Base-by-base conservation (phyloP, 176 grass and related monocot genomes). In the Aegilops umbellulata region DNA sequence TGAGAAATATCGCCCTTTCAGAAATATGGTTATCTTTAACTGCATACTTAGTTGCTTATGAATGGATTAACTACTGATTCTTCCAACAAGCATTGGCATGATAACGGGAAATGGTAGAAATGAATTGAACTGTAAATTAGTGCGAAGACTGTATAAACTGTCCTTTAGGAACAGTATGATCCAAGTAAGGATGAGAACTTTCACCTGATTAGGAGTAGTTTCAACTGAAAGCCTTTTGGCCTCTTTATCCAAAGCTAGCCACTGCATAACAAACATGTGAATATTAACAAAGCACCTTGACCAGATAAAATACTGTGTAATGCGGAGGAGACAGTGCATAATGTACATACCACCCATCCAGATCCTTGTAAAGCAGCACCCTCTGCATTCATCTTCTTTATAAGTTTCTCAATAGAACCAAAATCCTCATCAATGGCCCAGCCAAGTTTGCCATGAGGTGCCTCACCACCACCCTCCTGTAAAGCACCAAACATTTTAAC, bases 291-390 rank as follows among this genome's bases (percentile, higher is more conserved):
- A 78, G 53, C 11, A 41, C 17, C 7, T 39, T 55, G 17, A 68
- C 41, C 26, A 1, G 10, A 76, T 65, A 57, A 70, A 85, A 53
- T 53, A 53, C 0, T 19, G 49, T 51, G 49, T 53, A 53, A 53
- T 53, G 49, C 15, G 6, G 49, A 53, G 0, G 1, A 53, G 16
- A 83, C 47, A 80, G 87, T 22, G 62, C 10, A 67, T 58, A 10
- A 27, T 60, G 30, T 86, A 86, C 94, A 69, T 60, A 99, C 97
- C 94, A 99, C 97, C 97, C 97, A 99, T 94, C 97, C 97, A 86
- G 97, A 99, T 85, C 97, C 97, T 89, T 99, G 97, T 84, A 99
- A 82, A 88, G 90, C 97, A 83, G 94, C 94, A 86, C 97, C 97
- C 76, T 96, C 92, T 65, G 92, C 87, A 76, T 94, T 99, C 67